phyloP scores from a whole-genome alignment of 2,329 filamentous ascomycete genomes.

The Bertia moriformis region DNA sequence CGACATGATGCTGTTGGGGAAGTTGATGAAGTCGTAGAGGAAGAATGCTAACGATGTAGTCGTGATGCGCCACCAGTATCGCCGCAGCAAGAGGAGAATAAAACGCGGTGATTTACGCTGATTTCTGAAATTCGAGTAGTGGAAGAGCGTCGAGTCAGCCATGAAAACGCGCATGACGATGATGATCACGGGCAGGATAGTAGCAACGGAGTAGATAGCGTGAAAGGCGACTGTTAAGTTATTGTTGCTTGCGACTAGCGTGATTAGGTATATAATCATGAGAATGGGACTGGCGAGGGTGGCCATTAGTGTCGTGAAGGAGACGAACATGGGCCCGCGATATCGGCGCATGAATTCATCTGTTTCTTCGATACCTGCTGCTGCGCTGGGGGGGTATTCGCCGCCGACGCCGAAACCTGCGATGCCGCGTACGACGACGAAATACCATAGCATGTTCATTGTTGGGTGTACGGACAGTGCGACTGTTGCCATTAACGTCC shows the following conservation, averaged over 20 bases:
- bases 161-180: slow-evolving; percentile 25
- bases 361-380: slow-evolving; percentile 10
- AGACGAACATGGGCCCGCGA: slow-evolving; percentile 11
- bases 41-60: slow-evolving; percentile 36
- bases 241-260: slow-evolving; percentile 10
- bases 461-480: background rate
- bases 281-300: slow-evolving; percentile 10
- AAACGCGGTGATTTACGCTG: slow-evolving; percentile 23
- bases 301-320: slow-evolving; percentile 11
- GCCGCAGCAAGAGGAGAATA: slow-evolving; percentile 19
- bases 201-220: slow-evolving; percentile 19
- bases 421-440: slow-evolving; percentile 7
- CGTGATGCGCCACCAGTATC: slow-evolving; percentile 28
- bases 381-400: slow-evolving; percentile 14
- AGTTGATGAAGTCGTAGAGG: slow-evolving; percentile 30
- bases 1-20: slow-evolving; percentile 28
- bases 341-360: slow-evolving; percentile 10
- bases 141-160: slow-evolving; percentile 24
- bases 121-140: slow-evolving; percentile 24
- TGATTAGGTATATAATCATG: slow-evolving; percentile 10
- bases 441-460: background rate
- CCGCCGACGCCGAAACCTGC: slow-evolving; percentile 13
- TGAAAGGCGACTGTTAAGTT: slow-evolving; percentile 6
- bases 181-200: slow-evolving; percentile 22
- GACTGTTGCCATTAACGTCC: slow-evolving; percentile 8